phyloP scores from a whole-genome alignment of 352 stramenopile species.

The Phytopythium montanum region DNA sequence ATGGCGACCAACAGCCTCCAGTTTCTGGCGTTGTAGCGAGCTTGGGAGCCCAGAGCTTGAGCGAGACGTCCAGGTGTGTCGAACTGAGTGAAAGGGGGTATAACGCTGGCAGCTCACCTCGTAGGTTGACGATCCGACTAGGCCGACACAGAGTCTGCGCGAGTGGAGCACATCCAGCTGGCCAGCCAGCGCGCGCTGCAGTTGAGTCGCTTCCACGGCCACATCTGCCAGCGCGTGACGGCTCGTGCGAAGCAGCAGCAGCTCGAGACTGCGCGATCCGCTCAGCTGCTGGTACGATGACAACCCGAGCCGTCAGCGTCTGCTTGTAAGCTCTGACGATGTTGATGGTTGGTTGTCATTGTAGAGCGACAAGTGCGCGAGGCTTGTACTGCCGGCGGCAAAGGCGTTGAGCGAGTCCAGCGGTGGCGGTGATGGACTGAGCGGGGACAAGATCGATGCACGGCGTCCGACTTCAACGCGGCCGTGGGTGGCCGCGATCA shows the following conservation, averaged over 20 bases:
- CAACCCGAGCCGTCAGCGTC: too few species aligned
- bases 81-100: background rate
- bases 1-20: background rate
- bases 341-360: background rate
- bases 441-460: background rate
- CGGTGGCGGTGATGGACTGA: background rate
- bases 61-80: background rate
- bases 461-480: background rate
- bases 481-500: background rate
- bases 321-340: background rate
- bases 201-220: constrained; percentile 53
- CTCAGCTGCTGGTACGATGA: constrained; percentile 23
- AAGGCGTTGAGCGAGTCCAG: background rate
- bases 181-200: constrained; percentile 32
- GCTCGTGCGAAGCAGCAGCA: constrained; percentile 39
- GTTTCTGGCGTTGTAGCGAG: background rate
- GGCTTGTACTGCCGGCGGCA: background rate
- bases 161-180: constrained; percentile 26
- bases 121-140: constrained; percentile 1
- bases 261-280: constrained; percentile 16
- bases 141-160: constrained; percentile 32
- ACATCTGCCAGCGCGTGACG: constrained; percentile 55
- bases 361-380: constrained; percentile 6
- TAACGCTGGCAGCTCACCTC: background rate
- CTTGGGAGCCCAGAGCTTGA: background rate